Conservation (phyloP, 2,329 filamentous ascomycete species). For the Ophiosphaerella narmari region DNA sequence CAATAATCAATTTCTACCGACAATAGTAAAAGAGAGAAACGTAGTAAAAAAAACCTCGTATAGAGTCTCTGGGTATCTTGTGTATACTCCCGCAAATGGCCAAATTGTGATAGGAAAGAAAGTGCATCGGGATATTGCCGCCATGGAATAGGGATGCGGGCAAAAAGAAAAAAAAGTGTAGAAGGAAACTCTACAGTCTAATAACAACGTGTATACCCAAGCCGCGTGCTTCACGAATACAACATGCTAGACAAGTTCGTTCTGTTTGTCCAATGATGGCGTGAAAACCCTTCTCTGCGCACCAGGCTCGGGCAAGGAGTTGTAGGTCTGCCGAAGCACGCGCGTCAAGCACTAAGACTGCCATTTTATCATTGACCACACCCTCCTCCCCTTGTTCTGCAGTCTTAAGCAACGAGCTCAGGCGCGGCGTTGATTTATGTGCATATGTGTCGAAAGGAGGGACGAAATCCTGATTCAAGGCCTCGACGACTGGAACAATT, state of each 20-base stretch:
- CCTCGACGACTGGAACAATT: constrained; percentile 39
- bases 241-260: constrained; percentile 73
- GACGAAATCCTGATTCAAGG: constrained; percentile 33
- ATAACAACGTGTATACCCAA: constrained; percentile 71
- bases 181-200: constrained; percentile 34
- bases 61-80: constrained; percentile 16
- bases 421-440: constrained; percentile 18
- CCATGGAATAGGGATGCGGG: not conserved
- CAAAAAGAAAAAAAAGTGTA: not conserved
- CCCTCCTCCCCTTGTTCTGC: constrained; percentile 15
- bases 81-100: constrained; percentile 8
- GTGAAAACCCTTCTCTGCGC: constrained; percentile 74
- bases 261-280: constrained; percentile 70
- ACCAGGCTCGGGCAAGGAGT: constrained; percentile 72
- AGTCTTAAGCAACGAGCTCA: constrained; percentile 12
- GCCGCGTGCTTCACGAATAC: constrained; percentile 74
- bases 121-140: not conserved
- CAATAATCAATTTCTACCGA: too few species aligned
- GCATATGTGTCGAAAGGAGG: constrained; percentile 29
- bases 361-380: constrained; percentile 27
- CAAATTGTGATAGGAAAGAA: constrained; percentile 1
- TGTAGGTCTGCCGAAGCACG: constrained; percentile 68
- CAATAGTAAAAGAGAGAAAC: not conserved
- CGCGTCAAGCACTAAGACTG: constrained; percentile 51
- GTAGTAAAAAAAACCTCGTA: not conserved